phyloP scores from a whole-genome alignment of 177 flowering plant genomes.

The Vitis hybrid region DNA sequence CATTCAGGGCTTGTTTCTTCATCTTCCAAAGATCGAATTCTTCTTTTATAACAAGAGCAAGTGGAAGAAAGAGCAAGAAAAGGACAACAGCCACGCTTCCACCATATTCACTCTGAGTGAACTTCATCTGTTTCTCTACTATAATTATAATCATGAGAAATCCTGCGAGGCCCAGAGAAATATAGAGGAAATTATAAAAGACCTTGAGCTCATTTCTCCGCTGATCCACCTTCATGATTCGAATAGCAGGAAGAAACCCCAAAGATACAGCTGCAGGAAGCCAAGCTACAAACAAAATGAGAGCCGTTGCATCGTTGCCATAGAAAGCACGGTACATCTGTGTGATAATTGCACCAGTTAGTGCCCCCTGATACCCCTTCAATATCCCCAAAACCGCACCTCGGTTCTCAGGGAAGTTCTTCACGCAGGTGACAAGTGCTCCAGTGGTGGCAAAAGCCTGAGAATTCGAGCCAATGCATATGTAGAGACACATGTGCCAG shows the following conservation, averaged over 20 bases:
- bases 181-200: constrained; percentile 28
- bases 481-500: constrained; percentile 24
- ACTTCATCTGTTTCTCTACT: constrained; percentile 13
- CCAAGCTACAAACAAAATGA: constrained; percentile 30
- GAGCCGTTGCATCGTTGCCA: constrained; percentile 18
- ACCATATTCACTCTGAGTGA: constrained; percentile 22
- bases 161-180: constrained; percentile 30
- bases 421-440: constrained; percentile 20
- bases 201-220: constrained; percentile 26
- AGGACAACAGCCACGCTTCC: constrained; percentile 18
- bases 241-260: constrained; percentile 19
- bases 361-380: constrained; percentile 6
- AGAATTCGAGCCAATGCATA: constrained; percentile 23
- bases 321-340: constrained; percentile 24
- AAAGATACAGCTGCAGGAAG: constrained; percentile 30
- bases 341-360: constrained; percentile 22
- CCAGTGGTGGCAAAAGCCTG: constrained; percentile 27
- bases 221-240: constrained; percentile 18
- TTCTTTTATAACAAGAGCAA: constrained; percentile 21
- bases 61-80: constrained; percentile 25
- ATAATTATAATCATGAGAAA: constrained; percentile 30
- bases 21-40: constrained; percentile 10
- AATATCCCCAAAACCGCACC: constrained; percentile 16
- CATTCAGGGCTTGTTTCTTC: constrained; percentile 1
- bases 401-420: constrained; percentile 26